Conservation (phyloP, 2,329 filamentous ascomycete species). For the Fusarium illudens region DNA sequence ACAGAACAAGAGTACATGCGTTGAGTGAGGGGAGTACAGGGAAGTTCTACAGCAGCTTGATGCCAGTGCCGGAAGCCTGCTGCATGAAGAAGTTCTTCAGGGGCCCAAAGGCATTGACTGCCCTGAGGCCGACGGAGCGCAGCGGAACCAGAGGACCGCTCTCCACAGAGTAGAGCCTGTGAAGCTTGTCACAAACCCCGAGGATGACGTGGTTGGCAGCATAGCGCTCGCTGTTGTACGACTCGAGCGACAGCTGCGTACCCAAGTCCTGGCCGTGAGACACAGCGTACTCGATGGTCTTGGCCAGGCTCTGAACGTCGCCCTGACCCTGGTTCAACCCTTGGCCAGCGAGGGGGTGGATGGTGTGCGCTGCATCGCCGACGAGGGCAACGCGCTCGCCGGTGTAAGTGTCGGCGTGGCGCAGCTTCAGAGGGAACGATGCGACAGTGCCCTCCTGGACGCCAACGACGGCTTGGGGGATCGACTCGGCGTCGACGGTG, state of each 20-base stretch:
- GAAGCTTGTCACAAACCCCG: slow-evolving; percentile 86
- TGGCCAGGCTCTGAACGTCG: slow-evolving; percentile 82
- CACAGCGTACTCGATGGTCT: slow-evolving; percentile 78
- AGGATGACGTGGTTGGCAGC: slow-evolving; percentile 81
- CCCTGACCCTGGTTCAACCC: slow-evolving; percentile 93
- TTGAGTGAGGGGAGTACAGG: not conserved
- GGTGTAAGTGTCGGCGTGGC: slow-evolving; percentile 93
- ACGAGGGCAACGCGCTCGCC: slow-evolving; percentile 90
- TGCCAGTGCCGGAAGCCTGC: slow-evolving; percentile 66
- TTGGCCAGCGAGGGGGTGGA: slow-evolving; percentile 94
- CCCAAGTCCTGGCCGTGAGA: slow-evolving; percentile 89
- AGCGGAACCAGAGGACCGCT: slow-evolving; percentile 82
- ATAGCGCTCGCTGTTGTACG: slow-evolving; percentile 84
- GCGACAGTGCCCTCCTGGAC: slow-evolving; percentile 84
- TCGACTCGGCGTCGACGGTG: slow-evolving; percentile 56
- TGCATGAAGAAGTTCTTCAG: slow-evolving; percentile 90
- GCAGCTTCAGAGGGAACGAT: slow-evolving; percentile 89
- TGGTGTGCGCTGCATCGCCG: slow-evolving; percentile 93
- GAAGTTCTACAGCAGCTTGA: slow-evolving; percentile 51
- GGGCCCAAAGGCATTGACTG: slow-evolving; percentile 77
- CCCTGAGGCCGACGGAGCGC: slow-evolving; percentile 77
- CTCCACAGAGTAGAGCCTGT: slow-evolving; percentile 87
- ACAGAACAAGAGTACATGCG: slow-evolving; percentile 23
- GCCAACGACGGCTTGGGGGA: slow-evolving; percentile 72
- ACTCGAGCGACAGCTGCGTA: slow-evolving; percentile 77